Evolutionary conservation across 306 rosid genomes (phyloP).

Genomic region (Acmispon strigosus): DNA sequence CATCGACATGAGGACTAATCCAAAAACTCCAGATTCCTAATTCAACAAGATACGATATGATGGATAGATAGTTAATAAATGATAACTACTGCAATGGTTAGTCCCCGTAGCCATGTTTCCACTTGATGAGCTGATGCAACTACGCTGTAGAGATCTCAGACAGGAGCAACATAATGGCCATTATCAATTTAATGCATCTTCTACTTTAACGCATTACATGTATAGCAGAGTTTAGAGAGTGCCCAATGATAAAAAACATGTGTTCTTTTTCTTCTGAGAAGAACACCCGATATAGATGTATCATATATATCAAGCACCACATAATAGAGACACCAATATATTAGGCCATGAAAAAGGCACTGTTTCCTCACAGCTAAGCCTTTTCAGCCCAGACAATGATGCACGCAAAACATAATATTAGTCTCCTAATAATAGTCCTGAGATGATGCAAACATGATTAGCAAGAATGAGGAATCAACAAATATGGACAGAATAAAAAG

Average conservation of each 20-base stretch:
- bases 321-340: neutral
- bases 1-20: conserved; percentile 18
- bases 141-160: conserved; percentile 9
- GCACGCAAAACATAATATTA: neutral
- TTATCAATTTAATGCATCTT: neutral
- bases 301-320: neutral
- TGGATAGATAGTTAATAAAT: neutral
- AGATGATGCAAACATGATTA: neutral
- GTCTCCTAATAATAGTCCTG: neutral
- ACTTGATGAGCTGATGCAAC: neutral
- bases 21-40: conserved; percentile 10
- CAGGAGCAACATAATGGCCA: neutral
- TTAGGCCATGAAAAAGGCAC: neutral
- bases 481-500: neutral
- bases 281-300: neutral
- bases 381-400: neutral
- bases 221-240: neutral
- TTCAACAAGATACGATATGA: conserved; percentile 10
- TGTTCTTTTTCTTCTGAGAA: too few relatives aligned
- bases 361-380: neutral
- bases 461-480: neutral
- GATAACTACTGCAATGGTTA: neutral
- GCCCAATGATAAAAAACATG: too few relatives aligned
- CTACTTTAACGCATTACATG: neutral
- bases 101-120: neutral